phyloP scores from a whole-genome alignment of 2,329 filamentous ascomycete genomes.

The Cordyceps militaris region DNA sequence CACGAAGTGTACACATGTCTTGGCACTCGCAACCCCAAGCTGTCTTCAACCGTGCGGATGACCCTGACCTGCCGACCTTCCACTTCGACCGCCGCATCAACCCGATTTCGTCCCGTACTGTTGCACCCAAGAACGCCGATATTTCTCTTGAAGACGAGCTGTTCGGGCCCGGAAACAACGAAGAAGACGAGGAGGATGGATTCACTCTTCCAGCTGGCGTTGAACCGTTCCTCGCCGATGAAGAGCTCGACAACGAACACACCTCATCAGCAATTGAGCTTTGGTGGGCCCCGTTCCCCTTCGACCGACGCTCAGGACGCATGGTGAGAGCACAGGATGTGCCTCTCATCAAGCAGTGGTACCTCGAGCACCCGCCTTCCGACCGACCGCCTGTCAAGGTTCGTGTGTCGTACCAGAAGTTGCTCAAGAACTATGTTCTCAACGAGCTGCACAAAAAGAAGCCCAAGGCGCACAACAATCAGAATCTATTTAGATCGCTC shows the following conservation, averaged over 20 bases:
- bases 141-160: conserved; percentile 89
- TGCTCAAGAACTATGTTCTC: conserved; percentile 90
- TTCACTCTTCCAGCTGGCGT: conserved; percentile 75
- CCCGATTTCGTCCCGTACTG: conserved; percentile 89
- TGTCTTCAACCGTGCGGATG: conserved; percentile 82
- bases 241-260: conserved; percentile 81
- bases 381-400: conserved; percentile 89
- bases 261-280: conserved; percentile 86
- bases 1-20: conserved; percentile 83
- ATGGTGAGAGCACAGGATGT: conserved; percentile 98
- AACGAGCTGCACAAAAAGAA: conserved; percentile 96
- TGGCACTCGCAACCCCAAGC: conserved; percentile 94
- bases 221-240: conserved; percentile 83
- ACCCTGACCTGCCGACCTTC: conserved; percentile 85
- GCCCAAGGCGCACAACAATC: conserved; percentile 91
- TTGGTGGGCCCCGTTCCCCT: conserved; percentile 98
- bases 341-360: conserved; percentile 95
- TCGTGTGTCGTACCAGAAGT: conserved; percentile 94
- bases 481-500: conserved; percentile 79
- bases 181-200: conserved; percentile 68
- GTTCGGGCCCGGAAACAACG: conserved; percentile 73
- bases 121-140: conserved; percentile 89
- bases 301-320: conserved; percentile 84
- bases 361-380: conserved; percentile 87
- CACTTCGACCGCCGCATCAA: conserved; percentile 98